Conservation (phyloP, 2,329 filamentous ascomycete species). For the Tolypocladium amazonense region DNA sequence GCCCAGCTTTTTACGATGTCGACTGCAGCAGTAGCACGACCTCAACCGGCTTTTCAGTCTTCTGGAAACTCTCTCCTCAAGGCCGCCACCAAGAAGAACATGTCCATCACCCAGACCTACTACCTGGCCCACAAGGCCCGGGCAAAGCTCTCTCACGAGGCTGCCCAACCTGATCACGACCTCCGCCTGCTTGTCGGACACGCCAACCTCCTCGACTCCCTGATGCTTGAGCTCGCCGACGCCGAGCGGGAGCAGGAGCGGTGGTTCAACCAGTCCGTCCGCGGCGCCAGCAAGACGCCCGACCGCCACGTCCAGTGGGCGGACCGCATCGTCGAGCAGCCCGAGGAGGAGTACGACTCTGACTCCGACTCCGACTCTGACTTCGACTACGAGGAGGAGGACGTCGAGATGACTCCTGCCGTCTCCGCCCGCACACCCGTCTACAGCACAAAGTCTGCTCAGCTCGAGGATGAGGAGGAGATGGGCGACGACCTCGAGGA, state of each 20-base stretch:
- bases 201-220: constrained; percentile 90
- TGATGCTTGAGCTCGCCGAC: constrained; percentile 87
- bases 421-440: constrained; percentile 34
- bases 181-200: constrained; percentile 92
- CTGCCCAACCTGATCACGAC: constrained; percentile 84
- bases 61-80: constrained; percentile 15
- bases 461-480: constrained; percentile 29
- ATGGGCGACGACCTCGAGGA: constrained; percentile 48
- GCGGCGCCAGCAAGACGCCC: constrained; percentile 52
- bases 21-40: constrained; percentile 14
- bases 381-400: constrained; percentile 42
- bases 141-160: constrained; percentile 89
- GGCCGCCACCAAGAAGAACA: constrained; percentile 58
- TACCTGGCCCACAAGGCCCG: constrained; percentile 94
- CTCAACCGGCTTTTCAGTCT: constrained; percentile 5
- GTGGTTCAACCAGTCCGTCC: constrained; percentile 96
- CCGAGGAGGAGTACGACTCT: constrained; percentile 55
- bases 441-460: constrained; percentile 18
- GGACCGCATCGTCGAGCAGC: constrained; percentile 63
- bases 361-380: constrained; percentile 37
- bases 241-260: constrained; percentile 92
- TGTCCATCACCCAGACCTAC: constrained; percentile 98
- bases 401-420: constrained; percentile 44
- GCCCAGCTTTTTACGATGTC: constrained; percentile 17
- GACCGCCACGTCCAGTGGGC: constrained; percentile 81